Evolutionary conservation across 192 early-diverging fungal species (phyloP), one percentile per base, ranked within the genome.

Genomic region (Irineochytrium annulatum): DNA sequence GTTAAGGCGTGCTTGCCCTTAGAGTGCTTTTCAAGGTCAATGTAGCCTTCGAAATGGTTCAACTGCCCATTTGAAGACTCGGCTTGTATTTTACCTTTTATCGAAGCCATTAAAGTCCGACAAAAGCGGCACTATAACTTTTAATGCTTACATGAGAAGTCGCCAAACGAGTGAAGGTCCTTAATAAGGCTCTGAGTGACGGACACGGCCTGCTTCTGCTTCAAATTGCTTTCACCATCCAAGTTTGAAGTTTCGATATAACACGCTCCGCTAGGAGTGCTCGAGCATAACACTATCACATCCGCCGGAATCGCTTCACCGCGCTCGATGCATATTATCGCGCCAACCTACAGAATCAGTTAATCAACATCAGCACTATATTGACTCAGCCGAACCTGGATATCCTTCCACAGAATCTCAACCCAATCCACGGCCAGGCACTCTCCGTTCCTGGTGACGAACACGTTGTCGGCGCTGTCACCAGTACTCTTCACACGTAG

Each of bases 221-320:
- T 98, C 4, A 98, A 70, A 62, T 98, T 98, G 19, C 93, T 98
- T 71, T 98, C 95, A 8, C 95, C 95, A 60, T 98, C 95, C 52
- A 98, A 65, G 69, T 95, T 92, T 65, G 90, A 93, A 3, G 95
- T 98, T 70, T 96, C 95, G 19, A 95, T 80, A 67, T 87, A 95
- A 63, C 91, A 94, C 16, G 83, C 65, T 11, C 78, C 80, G 43
- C 91, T 86, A 2, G 80, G 79, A 33, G 90, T 87, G 3, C 86
- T 86, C 2, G 91, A 88, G 3, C 90, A 78, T 31, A 95, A 63
- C 39, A 95, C 75, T 22, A 94, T 71, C 28, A 91, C 74, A 57
- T 95, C 93, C 0, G 93, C 89, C 0, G 93, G 93, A 20, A 91
- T 82, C 5, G 78, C 75, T 57, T 95, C 90, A 60, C 88, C 84